phyloP scores from a whole-genome alignment of 345 rosid species.

The Sisymbrium irio region DNA sequence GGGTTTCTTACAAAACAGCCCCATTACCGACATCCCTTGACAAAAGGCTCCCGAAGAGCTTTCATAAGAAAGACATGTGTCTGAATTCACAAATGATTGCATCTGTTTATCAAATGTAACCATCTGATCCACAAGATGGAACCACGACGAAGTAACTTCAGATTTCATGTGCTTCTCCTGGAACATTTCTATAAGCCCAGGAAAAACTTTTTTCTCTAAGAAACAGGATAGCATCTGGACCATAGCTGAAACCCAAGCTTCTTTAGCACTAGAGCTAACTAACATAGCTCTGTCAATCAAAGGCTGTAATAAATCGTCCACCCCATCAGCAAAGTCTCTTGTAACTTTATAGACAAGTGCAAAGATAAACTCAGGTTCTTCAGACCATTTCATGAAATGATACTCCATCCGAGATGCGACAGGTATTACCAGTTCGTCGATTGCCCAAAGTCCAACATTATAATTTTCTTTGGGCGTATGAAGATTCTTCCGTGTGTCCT shows the following conservation, averaged over 20 bases:
- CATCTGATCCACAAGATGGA: conserved; percentile 67
- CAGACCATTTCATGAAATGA: conserved; percentile 72
- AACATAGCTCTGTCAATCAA: conserved; percentile 68
- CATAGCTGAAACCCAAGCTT: conserved; percentile 85
- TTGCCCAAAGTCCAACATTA: conserved; percentile 54
- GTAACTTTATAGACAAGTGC: conserved; percentile 62
- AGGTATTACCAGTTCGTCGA: conserved; percentile 68
- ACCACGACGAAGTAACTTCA: conserved; percentile 62
- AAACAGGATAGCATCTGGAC: conserved; percentile 60
- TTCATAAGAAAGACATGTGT: conserved; percentile 43
- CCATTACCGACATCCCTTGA: conserved; percentile 48
- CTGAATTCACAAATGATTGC: conserved; percentile 50
- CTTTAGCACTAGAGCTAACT: conserved; percentile 62
- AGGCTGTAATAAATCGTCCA: conserved; percentile 78
- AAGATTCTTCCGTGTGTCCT: conserved; percentile 51
- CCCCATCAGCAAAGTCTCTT: conserved; percentile 59
- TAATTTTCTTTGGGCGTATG: conserved; percentile 17
- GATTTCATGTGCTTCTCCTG: conserved; percentile 45
- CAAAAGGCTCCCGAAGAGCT: conserved; percentile 38
- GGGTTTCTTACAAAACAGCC: conserved; percentile 51
- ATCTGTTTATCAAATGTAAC: conserved; percentile 66
- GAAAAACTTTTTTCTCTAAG: conserved; percentile 50
- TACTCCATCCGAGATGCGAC: conserved; percentile 69
- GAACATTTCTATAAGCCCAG: conserved; percentile 45
- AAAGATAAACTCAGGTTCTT: conserved; percentile 66